Base-by-base conservation (phyloP, 2,329 filamentous ascomycete genomes). In the Helicocarpus griseus region DNA sequence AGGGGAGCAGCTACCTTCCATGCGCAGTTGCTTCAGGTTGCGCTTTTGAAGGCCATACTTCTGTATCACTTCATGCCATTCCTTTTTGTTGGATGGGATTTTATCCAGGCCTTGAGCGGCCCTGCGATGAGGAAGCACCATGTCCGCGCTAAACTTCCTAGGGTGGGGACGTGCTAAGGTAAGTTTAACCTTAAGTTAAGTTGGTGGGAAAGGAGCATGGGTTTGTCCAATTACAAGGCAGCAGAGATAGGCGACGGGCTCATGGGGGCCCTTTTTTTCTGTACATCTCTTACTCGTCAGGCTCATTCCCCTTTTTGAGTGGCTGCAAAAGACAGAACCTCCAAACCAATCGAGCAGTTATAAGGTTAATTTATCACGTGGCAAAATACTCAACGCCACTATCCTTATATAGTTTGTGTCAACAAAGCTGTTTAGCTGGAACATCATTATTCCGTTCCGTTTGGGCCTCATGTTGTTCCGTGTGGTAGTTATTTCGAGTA, bases 251-350 rank as follows among this genome's bases (percentile, higher is more conserved):
- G 48, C 36, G 5, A n/a, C 35, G 9, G 35, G 49, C 38, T 54
- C 45, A 50, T 56, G 52, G 40, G 19, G 26, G 19, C 19, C 3
- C 51, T 53, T 50, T 51, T 55, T 41, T 1, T 38, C 14, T 53
- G 22, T 51, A 49, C 31, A 22, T 28, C 17, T 36, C 33, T 7
- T 57, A 54, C 49, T 13, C 48, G 28, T 7, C 33, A 19, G 49
- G 50, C 43, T 48, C 41, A 4, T 57, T 57, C 21, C 49, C 45
- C 11, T 55, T 54, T 22, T 54, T 22, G 46, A 49, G 41, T 55
- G 51, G 51, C 46, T 55, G 17, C 41, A 53, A 35, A 55, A 49
- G 47, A 57, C 55, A 45, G 35, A 45, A n/a, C n/a, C n/a, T n/a
- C n/a, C n/a, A n/a, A n/a, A n/a, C n/a, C n/a, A n/a, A n/a, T n/a